Evolutionary conservation across 306 rosid genomes (phyloP), one percentile per base, ranked within the genome.

Genomic region (Castanea crenata): DNA sequence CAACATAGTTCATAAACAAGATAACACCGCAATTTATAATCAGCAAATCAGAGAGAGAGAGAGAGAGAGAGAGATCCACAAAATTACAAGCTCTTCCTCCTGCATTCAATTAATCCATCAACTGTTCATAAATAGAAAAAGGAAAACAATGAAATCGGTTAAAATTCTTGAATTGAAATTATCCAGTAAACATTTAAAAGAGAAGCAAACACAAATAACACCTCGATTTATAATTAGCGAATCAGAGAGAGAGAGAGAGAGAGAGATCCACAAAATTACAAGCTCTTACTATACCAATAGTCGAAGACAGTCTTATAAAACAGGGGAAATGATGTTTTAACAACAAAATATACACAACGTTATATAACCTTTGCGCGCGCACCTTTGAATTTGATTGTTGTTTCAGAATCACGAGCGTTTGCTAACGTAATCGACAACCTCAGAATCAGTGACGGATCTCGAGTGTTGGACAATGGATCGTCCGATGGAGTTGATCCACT

Each of bases 401-500:
- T 35, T 38, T 10, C 8, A 10, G 21, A 67, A 67, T 34, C 52
- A 67, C 16, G 27, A 84, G 20, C 69, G 65, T 19, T 32, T 71
- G 59, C 75, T 75, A 46, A 79, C 82, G 74, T 86, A 86, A 71
- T 86, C 89, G 20, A 83, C 82, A 49, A 86, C 80, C 73, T 86
- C 89, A n/a, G 84, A 76, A 71, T 86, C 89, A 12, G 86, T 79
- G 44, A 86, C 84, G 12, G 89, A 81, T 34, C 84, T 29, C 4
- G 89, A 86, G 68, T 83, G 85, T 78, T 86, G 89, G 4, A 86
- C 89, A 4, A 86, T 62, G 25, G 89, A 79, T 38, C 86, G 80
- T 25, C 89, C 89, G 46, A 86, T 86, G 18, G 89, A 82, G 78
- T 86, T 86, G 84, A 86, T 86, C 89, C 89, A 86, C 41, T 86